Percentiles rank a stretch among this genome's conserved stretches.
Evolutionary conservation across 345 rosid genomes (phyloP).

Genomic region (Cardamine chenopodiifolia): DNA sequence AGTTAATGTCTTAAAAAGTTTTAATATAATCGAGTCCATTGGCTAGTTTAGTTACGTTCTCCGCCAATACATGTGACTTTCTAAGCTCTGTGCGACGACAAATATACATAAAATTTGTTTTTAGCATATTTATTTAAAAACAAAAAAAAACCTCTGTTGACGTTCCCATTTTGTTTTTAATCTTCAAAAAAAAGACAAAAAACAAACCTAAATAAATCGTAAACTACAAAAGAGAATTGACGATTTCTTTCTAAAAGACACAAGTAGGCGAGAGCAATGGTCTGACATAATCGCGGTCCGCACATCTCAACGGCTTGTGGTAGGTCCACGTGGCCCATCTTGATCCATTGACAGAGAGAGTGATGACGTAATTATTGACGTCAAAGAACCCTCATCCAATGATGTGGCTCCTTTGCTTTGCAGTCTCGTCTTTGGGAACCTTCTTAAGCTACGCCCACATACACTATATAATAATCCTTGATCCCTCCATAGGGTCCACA

Average conservation of each 20-base stretch:
- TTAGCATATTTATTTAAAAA: not conserved
- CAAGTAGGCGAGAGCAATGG: not conserved
- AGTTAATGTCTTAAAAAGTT: no score
- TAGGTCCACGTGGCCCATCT: slow-evolving; percentile 29
- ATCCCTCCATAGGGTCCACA: slow-evolving; percentile 23
- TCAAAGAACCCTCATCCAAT: slow-evolving; percentile 50
- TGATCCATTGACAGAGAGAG: slow-evolving; percentile 15
- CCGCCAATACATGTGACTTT: slow-evolving; percentile 4
- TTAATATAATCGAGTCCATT: not conserved
- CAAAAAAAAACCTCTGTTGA: no score
- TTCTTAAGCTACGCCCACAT: slow-evolving; percentile 43
- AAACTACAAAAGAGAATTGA: slow-evolving; percentile 4
- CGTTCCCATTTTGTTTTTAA: no score
- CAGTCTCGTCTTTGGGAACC: slow-evolving; percentile 60
- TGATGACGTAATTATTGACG: slow-evolving; percentile 44
- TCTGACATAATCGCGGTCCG: slow-evolving; percentile 22
- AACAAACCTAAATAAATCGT: not conserved
- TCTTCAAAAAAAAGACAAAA: no score
- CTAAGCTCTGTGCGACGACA: not conserved
- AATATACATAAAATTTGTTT: not conserved
- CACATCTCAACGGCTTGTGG: slow-evolving; percentile 36
- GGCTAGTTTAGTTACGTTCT: not conserved
- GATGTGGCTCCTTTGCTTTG: slow-evolving; percentile 60
- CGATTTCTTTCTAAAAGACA: not conserved
- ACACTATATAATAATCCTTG: slow-evolving; percentile 15